phyloP scores from a whole-genome alignment of 306 rosid species.

The Hippophae gyantsensis region DNA sequence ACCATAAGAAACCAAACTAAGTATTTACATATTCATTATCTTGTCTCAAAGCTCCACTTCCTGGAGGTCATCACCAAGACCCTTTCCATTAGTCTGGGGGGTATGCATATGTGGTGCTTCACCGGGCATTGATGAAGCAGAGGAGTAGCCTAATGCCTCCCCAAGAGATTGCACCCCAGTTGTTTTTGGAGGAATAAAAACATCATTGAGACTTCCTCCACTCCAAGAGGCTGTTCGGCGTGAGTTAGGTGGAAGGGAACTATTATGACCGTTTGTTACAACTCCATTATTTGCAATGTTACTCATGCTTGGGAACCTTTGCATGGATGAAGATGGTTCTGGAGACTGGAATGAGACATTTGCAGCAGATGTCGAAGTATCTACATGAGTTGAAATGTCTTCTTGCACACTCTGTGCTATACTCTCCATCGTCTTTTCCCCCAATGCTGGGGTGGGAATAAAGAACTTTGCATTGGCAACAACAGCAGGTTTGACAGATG shows the following conservation, averaged over 20 bases:
- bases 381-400: slow-evolving; percentile 24
- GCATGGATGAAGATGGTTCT: slow-evolving; percentile 29
- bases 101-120: slow-evolving; percentile 28
- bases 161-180: slow-evolving; percentile 38
- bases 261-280: slow-evolving; percentile 7
- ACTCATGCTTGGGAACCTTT: slow-evolving; percentile 60
- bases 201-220: slow-evolving; percentile 38
- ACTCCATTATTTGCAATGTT: slow-evolving; percentile 36
- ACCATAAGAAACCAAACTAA: slow-evolving; percentile 54
- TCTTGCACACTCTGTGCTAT: slow-evolving; percentile 57
- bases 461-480: slow-evolving; percentile 71
- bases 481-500: slow-evolving; percentile 53
- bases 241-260: slow-evolving; percentile 30
- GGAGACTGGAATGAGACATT: slow-evolving; percentile 40
- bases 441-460: slow-evolving; percentile 50
- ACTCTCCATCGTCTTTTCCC: slow-evolving; percentile 46
- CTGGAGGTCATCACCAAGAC: slow-evolving; percentile 62
- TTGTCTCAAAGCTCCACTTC: slow-evolving; percentile 78
- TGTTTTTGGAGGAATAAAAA: slow-evolving; percentile 31
- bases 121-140: slow-evolving; percentile 35
- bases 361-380: slow-evolving; percentile 37
- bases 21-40: slow-evolving; percentile 57
- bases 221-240: slow-evolving; percentile 85
- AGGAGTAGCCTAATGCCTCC: slow-evolving; percentile 42
- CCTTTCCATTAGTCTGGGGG: slow-evolving; percentile 28